Conservation (phyloP, 148 eudicot genomes). For the Chenopodium berlandieri region DNA sequence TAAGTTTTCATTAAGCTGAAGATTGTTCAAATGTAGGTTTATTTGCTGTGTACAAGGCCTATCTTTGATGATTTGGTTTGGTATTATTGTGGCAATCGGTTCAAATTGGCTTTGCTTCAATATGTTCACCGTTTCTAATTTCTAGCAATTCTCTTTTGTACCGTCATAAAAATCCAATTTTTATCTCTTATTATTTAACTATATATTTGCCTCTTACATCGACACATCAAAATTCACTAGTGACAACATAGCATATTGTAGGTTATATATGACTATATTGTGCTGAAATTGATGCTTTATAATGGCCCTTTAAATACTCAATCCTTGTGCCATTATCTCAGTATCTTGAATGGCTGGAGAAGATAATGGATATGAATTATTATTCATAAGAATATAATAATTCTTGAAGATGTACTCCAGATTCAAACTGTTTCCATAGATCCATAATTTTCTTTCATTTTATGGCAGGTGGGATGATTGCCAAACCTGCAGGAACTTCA, state of each 20-base stretch:
- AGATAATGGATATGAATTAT: not conserved
- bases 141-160: not conserved
- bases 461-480: slow-evolving; percentile 11
- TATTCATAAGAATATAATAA: not conserved
- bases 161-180: not conserved
- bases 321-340: not conserved
- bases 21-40: not conserved
- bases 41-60: not conserved
- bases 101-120: not conserved
- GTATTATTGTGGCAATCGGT: not conserved
- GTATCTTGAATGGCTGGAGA: not conserved
- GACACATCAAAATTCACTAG: not conserved
- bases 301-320: not conserved
- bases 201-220: not conserved
- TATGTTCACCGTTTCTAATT: not conserved
- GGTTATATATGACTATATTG: too few relatives aligned
- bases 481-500: slow-evolving; percentile 16
- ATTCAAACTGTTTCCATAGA: not conserved
- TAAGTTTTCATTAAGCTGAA: not conserved
- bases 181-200: too few relatives aligned
- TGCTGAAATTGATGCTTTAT: not conserved
- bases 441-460: not conserved
- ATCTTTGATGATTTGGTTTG: not conserved
- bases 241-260: too few relatives aligned
- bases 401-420: not conserved